Evolutionary conservation across 108 stramenopile genomes (phyloP).

Genomic region (Discostella stelligeroides): DNA sequence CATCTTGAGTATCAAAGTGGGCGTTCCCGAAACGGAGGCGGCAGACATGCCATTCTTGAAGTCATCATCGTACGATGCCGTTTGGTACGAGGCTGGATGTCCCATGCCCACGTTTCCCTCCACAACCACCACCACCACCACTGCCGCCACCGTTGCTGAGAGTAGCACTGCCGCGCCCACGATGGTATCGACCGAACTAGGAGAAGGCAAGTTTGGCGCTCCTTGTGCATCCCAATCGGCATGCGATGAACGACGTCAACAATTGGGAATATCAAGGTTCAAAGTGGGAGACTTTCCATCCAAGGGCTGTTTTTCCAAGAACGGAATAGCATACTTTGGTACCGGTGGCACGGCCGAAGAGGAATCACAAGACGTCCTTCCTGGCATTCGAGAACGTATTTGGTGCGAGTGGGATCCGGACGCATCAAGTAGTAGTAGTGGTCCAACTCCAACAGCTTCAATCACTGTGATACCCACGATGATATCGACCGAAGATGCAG

Average conservation of each 20-base stretch:
- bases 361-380: neutral
- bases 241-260: neutral
- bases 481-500: no score
- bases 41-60: slow-evolving; percentile 1
- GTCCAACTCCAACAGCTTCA: no score
- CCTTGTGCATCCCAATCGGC: neutral
- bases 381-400: neutral
- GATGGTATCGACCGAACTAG: neutral
- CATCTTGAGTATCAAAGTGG: neutral
- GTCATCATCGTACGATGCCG: neutral
- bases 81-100: neutral
- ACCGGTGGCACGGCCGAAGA: slow-evolving; percentile 6
- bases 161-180: no score
- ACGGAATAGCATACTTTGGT: neutral
- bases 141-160: neutral
- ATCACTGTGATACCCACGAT: no score
- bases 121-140: neutral
- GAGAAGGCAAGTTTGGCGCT: neutral
- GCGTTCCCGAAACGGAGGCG: neutral
- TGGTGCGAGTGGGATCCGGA: neutral
- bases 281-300: neutral
- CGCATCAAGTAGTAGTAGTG: neutral
- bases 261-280: neutral
- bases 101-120: neutral
- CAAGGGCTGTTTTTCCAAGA: slow-evolving; percentile 8